phyloP scores from a whole-genome alignment of 2,329 filamentous ascomycete genomes.

The Metarhizium sp. region DNA sequence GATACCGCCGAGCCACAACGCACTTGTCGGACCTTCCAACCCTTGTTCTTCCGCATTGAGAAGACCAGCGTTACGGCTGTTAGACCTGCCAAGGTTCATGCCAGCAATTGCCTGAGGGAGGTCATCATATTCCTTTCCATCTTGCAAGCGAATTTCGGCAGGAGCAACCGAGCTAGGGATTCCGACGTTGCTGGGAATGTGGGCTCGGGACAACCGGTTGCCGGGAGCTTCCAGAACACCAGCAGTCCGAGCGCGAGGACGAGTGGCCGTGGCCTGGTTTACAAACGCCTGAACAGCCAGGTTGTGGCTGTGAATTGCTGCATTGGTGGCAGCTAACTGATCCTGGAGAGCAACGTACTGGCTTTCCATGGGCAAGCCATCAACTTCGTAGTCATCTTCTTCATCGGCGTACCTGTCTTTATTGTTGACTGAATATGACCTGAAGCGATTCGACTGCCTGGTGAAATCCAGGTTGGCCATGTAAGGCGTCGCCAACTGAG shows the following conservation, averaged over 20 bases:
- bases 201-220: conserved; percentile 57
- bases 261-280: conserved; percentile 68
- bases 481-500: conserved; percentile 65
- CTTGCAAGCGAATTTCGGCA: conserved; percentile 63
- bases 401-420: conserved; percentile 94
- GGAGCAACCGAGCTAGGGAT: conserved; percentile 69
- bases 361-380: conserved; percentile 40
- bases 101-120: conserved; percentile 74
- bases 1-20: conserved; percentile 95
- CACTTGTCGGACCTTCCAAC: conserved; percentile 82
- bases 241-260: conserved; percentile 72
- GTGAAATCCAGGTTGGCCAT: conserved; percentile 68
- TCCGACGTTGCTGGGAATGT: conserved; percentile 60
- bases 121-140: conserved; percentile 71
- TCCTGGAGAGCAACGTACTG: conserved; percentile 55
- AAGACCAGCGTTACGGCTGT: conserved; percentile 55
- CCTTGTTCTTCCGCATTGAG: conserved; percentile 68
- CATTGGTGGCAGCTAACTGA: conserved; percentile 54
- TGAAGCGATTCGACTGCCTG: conserved; percentile 76
- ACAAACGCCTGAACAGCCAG: conserved; percentile 88
- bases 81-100: conserved; percentile 62
- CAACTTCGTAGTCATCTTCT: conserved; percentile 63
- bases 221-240: conserved; percentile 78
- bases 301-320: conserved; percentile 81
- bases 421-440: conserved; percentile 97